A percentile compares a stretch with the other conserved stretches of the same genome.
phyloP scores from a whole-genome alignment of 106 monocot species.

The Allium fistulosum region DNA sequence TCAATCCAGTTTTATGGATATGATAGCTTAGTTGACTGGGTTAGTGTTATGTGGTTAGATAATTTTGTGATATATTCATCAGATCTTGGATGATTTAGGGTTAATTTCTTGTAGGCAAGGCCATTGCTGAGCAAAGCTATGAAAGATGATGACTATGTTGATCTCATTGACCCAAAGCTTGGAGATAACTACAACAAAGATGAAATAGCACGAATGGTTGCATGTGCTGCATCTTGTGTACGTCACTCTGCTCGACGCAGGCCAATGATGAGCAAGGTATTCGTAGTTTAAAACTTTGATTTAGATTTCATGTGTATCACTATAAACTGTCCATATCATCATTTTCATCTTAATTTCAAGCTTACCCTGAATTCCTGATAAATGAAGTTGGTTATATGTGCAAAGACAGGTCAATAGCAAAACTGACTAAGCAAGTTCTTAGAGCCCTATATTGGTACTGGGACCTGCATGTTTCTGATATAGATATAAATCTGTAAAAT shows the following conservation, averaged over 20 bases:
- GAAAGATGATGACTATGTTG: conserved; percentile 17
- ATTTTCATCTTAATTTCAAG: too few relatives aligned
- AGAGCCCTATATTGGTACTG: too few relatives aligned
- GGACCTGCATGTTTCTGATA: too few relatives aligned
- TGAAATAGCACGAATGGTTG: conserved; percentile 26
- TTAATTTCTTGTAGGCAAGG: conserved; percentile 20
- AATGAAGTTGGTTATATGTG: too few relatives aligned
- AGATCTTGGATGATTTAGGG: neutral
- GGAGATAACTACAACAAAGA: conserved; percentile 15
- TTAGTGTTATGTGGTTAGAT: neutral
- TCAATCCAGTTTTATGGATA: neutral
- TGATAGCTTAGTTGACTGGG: neutral
- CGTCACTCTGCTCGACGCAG: conserved; percentile 26
- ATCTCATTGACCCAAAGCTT: conserved; percentile 20
- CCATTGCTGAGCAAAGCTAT: conserved; percentile 18
- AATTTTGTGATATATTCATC: neutral
- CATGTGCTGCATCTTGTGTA: conserved; percentile 34
- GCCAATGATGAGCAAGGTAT: conserved; percentile 32
- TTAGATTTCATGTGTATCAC: neutral
- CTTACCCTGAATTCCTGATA: too few relatives aligned
- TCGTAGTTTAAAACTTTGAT: neutral
- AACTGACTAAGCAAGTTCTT: too few relatives aligned
- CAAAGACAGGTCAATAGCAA: too few relatives aligned
- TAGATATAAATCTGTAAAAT: too few relatives aligned
- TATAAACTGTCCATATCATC: too few relatives aligned